These are phyloP conservation scores for Colletotrichum coccodes DNA, from an alignment of 2,329 filamentous ascomycete genomes.

Conservation along the genomic window DNA sequence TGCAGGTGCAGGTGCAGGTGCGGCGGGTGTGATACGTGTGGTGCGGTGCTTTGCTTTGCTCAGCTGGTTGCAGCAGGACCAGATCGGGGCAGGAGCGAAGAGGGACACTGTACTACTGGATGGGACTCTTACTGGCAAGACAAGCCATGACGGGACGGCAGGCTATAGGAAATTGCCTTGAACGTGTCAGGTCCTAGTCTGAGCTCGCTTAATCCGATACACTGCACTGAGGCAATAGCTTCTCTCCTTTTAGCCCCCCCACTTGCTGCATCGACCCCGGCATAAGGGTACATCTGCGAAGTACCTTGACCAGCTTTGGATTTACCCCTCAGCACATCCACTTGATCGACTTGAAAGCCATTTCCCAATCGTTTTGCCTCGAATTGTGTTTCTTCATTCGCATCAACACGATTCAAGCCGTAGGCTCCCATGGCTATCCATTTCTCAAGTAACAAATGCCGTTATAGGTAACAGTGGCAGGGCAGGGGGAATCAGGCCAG, in stretches of 20 bases:
- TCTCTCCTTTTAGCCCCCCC: not conserved
- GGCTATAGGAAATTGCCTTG: constrained; percentile 16
- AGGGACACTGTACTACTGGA: not conserved
- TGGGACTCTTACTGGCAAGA: not conserved
- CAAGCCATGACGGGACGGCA: not conserved
- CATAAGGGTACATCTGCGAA: not conserved
- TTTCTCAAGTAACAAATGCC: constrained; percentile 17
- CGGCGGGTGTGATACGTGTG: constrained; percentile 1
- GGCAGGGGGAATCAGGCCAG: constrained; percentile 6
- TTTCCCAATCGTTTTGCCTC: not conserved
- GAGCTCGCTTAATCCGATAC: constrained; percentile 27
- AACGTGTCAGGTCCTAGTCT: constrained; percentile 2
- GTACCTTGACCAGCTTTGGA: not conserved
- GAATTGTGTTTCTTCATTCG: not conserved
- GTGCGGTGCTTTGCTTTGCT: constrained; percentile 7
- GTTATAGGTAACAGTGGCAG: constrained; percentile 12
- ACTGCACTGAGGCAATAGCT: not conserved
- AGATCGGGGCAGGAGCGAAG: not conserved
- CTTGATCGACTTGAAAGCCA: not conserved
- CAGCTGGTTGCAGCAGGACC: constrained; percentile 19
- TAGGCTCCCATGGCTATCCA: not conserved
- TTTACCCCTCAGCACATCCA: not conserved
- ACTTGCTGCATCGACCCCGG: constrained; percentile 5
- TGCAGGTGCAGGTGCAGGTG: constrained; percentile 10
- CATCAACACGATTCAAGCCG: not conserved